Conservation (phyloP, 768 basidiomycete species). For the Boletus rufocinnamomeus region DNA sequence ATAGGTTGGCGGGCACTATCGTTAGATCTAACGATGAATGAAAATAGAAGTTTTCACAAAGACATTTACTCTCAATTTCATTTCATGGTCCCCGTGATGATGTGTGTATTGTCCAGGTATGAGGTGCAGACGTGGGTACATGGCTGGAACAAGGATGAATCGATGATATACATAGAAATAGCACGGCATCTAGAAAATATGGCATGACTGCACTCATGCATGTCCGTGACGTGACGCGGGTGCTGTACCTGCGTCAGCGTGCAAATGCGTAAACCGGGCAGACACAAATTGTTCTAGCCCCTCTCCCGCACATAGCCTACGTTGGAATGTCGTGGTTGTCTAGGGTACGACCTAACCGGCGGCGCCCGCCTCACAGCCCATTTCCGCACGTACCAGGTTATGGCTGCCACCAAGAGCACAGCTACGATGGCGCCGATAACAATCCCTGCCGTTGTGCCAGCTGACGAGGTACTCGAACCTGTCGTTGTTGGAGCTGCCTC, state of each 20-base stretch:
- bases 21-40: not conserved
- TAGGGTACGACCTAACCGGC: conserved; percentile 19
- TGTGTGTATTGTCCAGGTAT: not conserved
- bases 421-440: conserved; percentile 53
- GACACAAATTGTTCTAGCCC: not conserved
- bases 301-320: conserved; percentile 21
- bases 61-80: not conserved
- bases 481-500: conserved; percentile 4
- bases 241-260: not conserved
- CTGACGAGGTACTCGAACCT: conserved; percentile 28
- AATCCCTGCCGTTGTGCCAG: conserved; percentile 43
- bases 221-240: not conserved
- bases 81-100: not conserved
- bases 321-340: conserved; percentile 21
- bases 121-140: not conserved
- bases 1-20: not conserved
- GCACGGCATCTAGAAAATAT: not conserved
- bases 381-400: conserved; percentile 51
- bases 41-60: not conserved
- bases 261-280: not conserved
- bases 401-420: conserved; percentile 41
- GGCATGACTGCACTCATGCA: not conserved
- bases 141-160: not conserved
- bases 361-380: conserved; percentile 43
- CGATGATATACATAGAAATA: not conserved